Percentiles rank a stretch among this genome's conserved stretches.
phyloP scores from a whole-genome alignment of 2,329 filamentous ascomycete genomes.

The Hypoxylon sp. region DNA sequence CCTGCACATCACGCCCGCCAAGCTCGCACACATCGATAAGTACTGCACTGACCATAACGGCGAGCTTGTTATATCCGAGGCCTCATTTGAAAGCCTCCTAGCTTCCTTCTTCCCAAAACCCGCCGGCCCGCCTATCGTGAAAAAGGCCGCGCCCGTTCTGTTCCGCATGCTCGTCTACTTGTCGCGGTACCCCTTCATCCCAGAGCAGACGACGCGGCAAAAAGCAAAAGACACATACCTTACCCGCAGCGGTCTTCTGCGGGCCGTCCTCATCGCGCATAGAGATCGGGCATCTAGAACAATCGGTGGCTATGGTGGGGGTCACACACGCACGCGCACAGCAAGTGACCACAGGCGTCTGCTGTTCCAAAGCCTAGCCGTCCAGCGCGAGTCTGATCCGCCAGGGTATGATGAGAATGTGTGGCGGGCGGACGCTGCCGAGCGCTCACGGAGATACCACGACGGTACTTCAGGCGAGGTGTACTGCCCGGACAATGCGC shows the following conservation, averaged over 20 bases:
- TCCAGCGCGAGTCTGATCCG: neutral
- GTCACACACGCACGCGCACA: neutral
- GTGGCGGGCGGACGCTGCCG: neutral
- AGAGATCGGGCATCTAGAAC: neutral
- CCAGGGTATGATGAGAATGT: neutral
- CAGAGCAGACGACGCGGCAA: neutral
- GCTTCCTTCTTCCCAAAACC: neutral
- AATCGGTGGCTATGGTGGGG: neutral
- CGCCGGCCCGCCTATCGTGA: neutral
- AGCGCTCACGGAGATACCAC: neutral
- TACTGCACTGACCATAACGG: neutral
- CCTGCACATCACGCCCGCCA: neutral
- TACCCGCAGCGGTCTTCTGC: neutral
- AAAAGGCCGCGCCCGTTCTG: neutral
- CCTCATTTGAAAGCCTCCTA: neutral
- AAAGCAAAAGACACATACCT: neutral
- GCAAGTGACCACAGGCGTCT: neutral
- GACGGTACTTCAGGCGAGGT: neutral
- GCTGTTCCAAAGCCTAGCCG: neutral
- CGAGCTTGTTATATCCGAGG: neutral
- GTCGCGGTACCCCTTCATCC: neutral
- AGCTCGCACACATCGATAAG: neutral
- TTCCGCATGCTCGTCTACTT: neutral
- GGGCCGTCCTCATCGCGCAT: neutral
- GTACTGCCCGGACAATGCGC: neutral